A percentile compares a stretch with the other conserved stretches of the same genome.
Evolutionary conservation across 2,329 filamentous ascomycete species (phyloP).

Genomic region (Fusarium sp.): DNA sequence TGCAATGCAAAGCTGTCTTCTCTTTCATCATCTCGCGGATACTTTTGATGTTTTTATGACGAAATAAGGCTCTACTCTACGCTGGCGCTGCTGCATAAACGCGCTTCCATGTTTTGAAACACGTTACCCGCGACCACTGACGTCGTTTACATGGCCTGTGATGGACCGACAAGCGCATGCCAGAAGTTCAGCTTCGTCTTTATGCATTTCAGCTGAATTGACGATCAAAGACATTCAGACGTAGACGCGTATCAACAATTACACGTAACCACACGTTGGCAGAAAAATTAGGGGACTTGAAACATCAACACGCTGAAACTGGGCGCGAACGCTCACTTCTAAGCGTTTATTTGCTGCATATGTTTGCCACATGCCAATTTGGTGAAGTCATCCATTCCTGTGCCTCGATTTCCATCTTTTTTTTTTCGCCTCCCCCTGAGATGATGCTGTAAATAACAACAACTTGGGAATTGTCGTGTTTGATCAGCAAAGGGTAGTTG

Average conservation of each 20-base stretch:
- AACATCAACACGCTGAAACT: conserved; percentile 35
- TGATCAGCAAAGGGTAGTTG: neutral
- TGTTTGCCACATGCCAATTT: conserved; percentile 45
- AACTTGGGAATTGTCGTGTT: neutral
- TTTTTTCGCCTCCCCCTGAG: conserved; percentile 43
- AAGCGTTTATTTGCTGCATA: conserved; percentile 16
- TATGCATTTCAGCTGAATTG: neutral
- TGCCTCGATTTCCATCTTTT: conserved; percentile 10
- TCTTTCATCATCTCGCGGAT: conserved; percentile 12
- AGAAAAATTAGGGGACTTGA: conserved; percentile 27
- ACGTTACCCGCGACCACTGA: conserved; percentile 28
- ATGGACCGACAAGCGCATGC: conserved; percentile 31
- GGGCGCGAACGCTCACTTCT: neutral
- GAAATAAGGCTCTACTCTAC: conserved; percentile 3
- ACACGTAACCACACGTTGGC: conserved; percentile 4
- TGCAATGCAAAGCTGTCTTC: neutral
- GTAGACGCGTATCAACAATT: conserved; percentile 10
- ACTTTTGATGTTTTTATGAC: conserved; percentile 20
- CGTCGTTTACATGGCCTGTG: conserved; percentile 25
- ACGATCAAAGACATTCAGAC: conserved; percentile 7
- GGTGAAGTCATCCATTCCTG: conserved; percentile 40
- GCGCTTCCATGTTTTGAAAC: conserved; percentile 36
- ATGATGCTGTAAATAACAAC: neutral
- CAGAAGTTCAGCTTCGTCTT: neutral
- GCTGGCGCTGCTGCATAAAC: conserved; percentile 12